Base-by-base conservation (phyloP, 2,329 filamentous ascomycete species). In the Cadophora sp. region DNA sequence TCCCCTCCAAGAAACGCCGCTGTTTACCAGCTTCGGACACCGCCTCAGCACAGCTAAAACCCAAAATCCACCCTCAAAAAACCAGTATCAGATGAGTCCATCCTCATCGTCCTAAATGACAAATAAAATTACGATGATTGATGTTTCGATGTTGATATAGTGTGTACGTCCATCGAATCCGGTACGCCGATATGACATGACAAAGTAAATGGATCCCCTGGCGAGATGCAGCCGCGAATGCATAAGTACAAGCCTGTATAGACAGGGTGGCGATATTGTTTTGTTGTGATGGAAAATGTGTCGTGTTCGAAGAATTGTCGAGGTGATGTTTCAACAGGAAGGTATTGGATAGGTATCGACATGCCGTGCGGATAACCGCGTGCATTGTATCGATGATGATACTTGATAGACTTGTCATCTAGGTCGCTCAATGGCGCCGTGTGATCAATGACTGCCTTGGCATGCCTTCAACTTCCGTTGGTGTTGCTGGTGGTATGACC, bases 41-140 rank as follows among this genome's bases (percentile, higher is more conserved):
- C 61, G 48, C 67, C 67, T 59, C 45, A 33, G 53, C 63, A 66
- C 67, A 71, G 66, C 69, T 63, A 64, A 33, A 53, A 9, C 30
- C 33, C 20, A 53, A 27, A 41, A 27, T 27, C 59, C 18, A 13
- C 24, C 18, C 24, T 8, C 14, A 43, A 62, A 62, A 33, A 20
- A 39, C 18, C 51, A 16, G 30, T n/a, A 36, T 20, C 30, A 20
- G 16, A 7, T 53, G 24, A n/a, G 36, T 39, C 11, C 11, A 45
- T 45, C 41, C 41, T 58, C 27, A 36, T n/a, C 51, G 33, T 59
- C 65, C n/a, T 20, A 22, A 58, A 45, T 64, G 65, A 69, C 67
- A 68, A 69, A 69, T 68, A 68, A 71, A 61, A 69, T 71, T 71
- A 71, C 66, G 59, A 69, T 67, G 36, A 53, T 53, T 20, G 43